Percentiles rank a stretch among this genome's conserved stretches.
Evolutionary conservation across 1,139 yeast species (phyloP).

Genomic region (Pichia sp.): DNA sequence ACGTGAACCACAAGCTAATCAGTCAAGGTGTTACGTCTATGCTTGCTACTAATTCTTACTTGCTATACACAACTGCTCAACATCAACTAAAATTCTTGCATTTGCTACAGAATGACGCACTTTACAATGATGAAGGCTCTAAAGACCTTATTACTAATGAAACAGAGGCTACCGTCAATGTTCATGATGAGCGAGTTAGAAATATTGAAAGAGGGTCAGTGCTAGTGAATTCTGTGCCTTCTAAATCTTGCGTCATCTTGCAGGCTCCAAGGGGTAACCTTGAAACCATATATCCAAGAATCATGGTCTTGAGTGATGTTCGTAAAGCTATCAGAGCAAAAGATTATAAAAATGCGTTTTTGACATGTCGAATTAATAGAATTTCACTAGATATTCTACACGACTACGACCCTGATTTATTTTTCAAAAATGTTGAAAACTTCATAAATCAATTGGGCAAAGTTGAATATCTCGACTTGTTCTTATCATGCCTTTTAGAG

Average conservation of each 20-base stretch:
- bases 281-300: conserved; percentile 90
- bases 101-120: conserved; percentile 35
- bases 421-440: conserved; percentile 57
- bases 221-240: conserved; percentile 75
- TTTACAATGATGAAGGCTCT: conserved; percentile 25
- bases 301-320: conserved; percentile 83
- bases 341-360: conserved; percentile 68
- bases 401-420: conserved; percentile 76
- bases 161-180: background rate
- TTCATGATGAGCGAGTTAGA: conserved; percentile 76
- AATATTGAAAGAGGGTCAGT: conserved; percentile 88
- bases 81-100: conserved; percentile 81
- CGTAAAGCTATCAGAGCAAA: conserved; percentile 58
- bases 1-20: conserved; percentile 58
- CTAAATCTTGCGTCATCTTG: conserved; percentile 74
- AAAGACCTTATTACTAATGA: conserved; percentile 20
- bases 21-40: conserved; percentile 81
- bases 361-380: conserved; percentile 84
- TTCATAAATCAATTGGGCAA: conserved; percentile 69
- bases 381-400: conserved; percentile 85
- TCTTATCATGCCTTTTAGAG: conserved; percentile 78
- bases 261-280: conserved; percentile 97
- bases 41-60: conserved; percentile 64
- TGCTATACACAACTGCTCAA: conserved; percentile 85
- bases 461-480: conserved; percentile 78